Evolutionary conservation across 805 yeast species (phyloP).

Genomic region (Starmerella bombicola): DNA sequence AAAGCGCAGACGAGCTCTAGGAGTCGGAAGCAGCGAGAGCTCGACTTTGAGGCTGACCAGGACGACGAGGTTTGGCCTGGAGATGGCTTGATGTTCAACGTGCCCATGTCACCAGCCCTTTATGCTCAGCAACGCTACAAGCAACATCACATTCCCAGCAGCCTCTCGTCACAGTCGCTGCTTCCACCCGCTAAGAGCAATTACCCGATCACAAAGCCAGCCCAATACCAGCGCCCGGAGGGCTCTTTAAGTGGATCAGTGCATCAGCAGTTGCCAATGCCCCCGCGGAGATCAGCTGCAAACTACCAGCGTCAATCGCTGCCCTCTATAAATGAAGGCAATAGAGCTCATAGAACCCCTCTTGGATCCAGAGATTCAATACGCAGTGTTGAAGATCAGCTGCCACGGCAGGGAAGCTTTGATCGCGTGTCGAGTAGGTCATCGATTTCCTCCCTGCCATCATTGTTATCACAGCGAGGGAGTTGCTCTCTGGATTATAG

Average conservation of each 20-base stretch:
- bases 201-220: not conserved
- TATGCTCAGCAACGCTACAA: slow-evolving; percentile 25
- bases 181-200: not conserved
- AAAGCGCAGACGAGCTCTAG: slow-evolving; percentile 14
- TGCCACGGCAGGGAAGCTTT: not conserved
- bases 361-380: not conserved
- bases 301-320: slow-evolving; percentile 1
- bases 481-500: not conserved
- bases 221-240: not conserved
- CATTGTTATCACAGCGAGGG: slow-evolving; percentile 5
- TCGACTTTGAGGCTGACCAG: slow-evolving; percentile 29
- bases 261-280: not conserved
- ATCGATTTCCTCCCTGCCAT: slow-evolving; percentile 1
- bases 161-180: not conserved
- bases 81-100: slow-evolving; percentile 45
- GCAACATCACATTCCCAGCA: slow-evolving; percentile 1
- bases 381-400: not conserved
- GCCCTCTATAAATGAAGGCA: slow-evolving; percentile 7
- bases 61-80: slow-evolving; percentile 47
- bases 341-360: not conserved
- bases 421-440: not conserved
- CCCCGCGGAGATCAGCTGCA: too few species aligned
- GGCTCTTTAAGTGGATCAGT: not conserved
- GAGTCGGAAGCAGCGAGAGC: slow-evolving; percentile 26
- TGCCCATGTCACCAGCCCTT: slow-evolving; percentile 50